A percentile compares a stretch with the other conserved stretches of the same genome.
These are phyloP conservation scores for Rhododendron mucronatum DNA, from an alignment of 148 eudicot genomes.

Conservation along the genomic window DNA sequence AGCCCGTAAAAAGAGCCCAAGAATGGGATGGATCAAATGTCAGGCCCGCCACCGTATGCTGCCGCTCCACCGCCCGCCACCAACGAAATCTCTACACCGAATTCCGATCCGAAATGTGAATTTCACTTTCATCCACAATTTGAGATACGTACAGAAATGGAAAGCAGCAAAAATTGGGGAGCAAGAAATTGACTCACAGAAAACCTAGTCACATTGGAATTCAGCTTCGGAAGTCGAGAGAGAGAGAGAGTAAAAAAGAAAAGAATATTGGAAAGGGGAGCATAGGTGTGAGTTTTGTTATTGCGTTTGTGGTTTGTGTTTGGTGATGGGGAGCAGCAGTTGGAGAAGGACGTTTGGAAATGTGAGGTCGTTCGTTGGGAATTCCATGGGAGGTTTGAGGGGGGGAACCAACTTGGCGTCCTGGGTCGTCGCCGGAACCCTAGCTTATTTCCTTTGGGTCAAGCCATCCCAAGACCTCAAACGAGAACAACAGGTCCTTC, in stretches of 20 bases:
- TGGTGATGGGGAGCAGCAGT: constrained; percentile 34
- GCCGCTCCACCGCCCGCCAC: neutral
- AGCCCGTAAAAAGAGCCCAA: neutral
- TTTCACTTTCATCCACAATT: neutral
- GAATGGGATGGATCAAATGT: neutral
- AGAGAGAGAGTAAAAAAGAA: no score
- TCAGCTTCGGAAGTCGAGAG: neutral
- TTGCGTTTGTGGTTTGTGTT: neutral
- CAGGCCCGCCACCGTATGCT: neutral
- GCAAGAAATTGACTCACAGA: neutral
- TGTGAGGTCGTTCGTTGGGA: constrained; percentile 56
- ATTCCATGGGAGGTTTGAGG: constrained; percentile 65
- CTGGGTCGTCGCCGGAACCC: constrained; percentile 82
- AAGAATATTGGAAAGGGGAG: neutral
- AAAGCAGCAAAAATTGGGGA: neutral
- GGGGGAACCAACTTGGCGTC: constrained; percentile 65
- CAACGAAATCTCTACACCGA: neutral
- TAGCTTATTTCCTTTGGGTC: constrained; percentile 73
- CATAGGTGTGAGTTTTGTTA: neutral
- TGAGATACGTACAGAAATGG: neutral
- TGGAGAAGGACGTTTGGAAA: constrained; percentile 43
- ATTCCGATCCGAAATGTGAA: neutral
- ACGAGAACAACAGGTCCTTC: constrained; percentile 40
- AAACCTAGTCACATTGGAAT: neutral
- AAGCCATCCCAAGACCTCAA: constrained; percentile 76